Conservation (phyloP, 2,329 filamentous ascomycete species). For the Beauveria asiatica region DNA sequence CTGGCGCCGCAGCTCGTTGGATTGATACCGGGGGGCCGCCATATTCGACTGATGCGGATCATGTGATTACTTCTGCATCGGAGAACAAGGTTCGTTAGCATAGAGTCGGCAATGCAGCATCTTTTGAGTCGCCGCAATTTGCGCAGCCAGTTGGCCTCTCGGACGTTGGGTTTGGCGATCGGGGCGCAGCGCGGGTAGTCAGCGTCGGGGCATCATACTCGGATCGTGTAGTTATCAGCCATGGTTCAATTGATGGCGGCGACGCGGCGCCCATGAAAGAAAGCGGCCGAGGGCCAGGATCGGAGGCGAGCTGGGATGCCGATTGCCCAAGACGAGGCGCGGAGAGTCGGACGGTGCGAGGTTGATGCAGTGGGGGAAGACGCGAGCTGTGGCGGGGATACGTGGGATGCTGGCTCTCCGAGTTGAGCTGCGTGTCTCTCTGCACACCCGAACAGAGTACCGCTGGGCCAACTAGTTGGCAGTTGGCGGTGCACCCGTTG, state of each 20-base stretch:
- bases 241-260: slow-evolving; percentile 38
- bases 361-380: slow-evolving; percentile 12
- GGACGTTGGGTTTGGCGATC: neutral
- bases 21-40: slow-evolving; percentile 38
- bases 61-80: neutral
- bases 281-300: slow-evolving; percentile 5
- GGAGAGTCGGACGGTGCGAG: slow-evolving; percentile 5
- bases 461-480: too few species aligned
- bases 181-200: slow-evolving; percentile 6
- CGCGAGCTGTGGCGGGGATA: slow-evolving; percentile 10
- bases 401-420: neutral
- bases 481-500: too few species aligned
- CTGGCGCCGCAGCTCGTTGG: slow-evolving; percentile 41
- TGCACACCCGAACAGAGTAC: neutral
- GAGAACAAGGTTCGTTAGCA: neutral
- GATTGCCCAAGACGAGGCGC: neutral
- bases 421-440: slow-evolving; percentile 2
- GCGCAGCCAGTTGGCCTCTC: neutral
- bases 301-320: slow-evolving; percentile 50
- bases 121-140: neutral
- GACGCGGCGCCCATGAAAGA: slow-evolving; percentile 35
- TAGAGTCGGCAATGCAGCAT: neutral
- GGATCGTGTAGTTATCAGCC: slow-evolving; percentile 36
- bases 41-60: slow-evolving; percentile 25
- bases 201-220: slow-evolving; percentile 29